Percentiles rank a stretch among this genome's conserved stretches.
Evolutionary conservation across 176 grass and related monocot species (phyloP).

Genomic region (Musa troglodytarum): DNA sequence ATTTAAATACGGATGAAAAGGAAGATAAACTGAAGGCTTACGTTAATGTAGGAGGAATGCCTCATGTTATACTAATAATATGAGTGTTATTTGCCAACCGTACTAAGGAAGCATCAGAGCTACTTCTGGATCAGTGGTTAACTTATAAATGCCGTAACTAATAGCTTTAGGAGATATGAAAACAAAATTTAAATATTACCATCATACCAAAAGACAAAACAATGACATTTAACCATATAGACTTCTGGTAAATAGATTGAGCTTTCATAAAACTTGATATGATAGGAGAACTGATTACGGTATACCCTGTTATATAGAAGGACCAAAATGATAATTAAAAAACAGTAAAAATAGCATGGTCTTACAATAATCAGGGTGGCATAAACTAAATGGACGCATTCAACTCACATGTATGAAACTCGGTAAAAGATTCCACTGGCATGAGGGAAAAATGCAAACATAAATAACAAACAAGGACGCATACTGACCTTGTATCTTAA

Average conservation of each 20-base stretch:
- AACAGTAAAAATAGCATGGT: background rate
- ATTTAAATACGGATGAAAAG: background rate
- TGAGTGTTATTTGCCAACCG: background rate
- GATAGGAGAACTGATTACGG: background rate
- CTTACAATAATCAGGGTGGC: no score
- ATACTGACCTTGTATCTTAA: constrained; percentile 87
- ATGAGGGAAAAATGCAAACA: background rate
- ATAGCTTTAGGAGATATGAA: background rate
- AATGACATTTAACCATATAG: background rate
- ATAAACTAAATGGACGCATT: background rate
- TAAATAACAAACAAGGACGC: background rate
- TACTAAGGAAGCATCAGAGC: background rate
- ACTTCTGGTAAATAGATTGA: background rate
- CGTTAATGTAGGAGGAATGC: background rate
- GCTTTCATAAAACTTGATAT: background rate
- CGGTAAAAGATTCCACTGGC: background rate
- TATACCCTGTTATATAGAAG: background rate
- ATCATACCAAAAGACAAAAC: background rate
- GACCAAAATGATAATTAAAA: background rate
- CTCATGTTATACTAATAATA: no score
- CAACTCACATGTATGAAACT: background rate
- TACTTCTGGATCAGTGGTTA: background rate
- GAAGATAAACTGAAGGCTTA: background rate
- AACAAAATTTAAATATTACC: background rate
- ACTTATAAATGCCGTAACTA: background rate